Base-by-base conservation (phyloP, 1,139 yeast species). In the Yamadazyma epiphylla region DNA sequence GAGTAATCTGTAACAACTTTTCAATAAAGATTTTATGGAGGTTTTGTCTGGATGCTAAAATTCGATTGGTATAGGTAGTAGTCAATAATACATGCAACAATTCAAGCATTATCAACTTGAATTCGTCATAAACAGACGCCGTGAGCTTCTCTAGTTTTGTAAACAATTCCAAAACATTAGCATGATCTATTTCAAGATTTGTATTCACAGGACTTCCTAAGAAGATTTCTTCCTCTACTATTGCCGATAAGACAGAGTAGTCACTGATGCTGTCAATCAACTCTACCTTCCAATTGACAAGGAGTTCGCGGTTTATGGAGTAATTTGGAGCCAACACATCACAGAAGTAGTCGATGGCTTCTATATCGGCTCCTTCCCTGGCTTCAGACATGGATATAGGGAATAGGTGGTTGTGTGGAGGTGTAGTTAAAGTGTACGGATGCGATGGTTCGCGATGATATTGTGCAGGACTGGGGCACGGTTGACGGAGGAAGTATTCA, bases 241-340 rank as follows among this genome's bases (percentile, higher is more conserved):
- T 39, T 3, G 51, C 38, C 5, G 48, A 35, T 23, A 61, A 43
- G 8, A 40, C 33, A 14, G 41, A 37, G 7, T 40, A 38, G 32
- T 54, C 55, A 17, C 43, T 37, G 5, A 49, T 28, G 22, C 38
- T 39, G 27, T 58, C 67, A 5, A 44, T 33, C 21, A 65, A 38
- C 27, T 65, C 72, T 4, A 60, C 46, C 36, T 62, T 64, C 73
- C 73, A 67, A 36, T 59, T 56, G 29, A 35, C 22, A 10, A 67
- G 45, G 10, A 55, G 37, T 4, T 52, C 58, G 24, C 38, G 39
- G 35, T 66, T 56, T 27, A 66, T 39, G n/a, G 46, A 39, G 32
- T 46, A 51, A 23, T 46, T 45, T 6, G 58, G 48, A 24, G 60
- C 44, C 5, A 56, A 47, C 4, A 41, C 35, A 13, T 49, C 50